Evolutionary conservation across 345 rosid genomes (phyloP), one percentile per base, ranked within the genome.

Genomic region (Psidium friedrichsthalianum): DNA sequence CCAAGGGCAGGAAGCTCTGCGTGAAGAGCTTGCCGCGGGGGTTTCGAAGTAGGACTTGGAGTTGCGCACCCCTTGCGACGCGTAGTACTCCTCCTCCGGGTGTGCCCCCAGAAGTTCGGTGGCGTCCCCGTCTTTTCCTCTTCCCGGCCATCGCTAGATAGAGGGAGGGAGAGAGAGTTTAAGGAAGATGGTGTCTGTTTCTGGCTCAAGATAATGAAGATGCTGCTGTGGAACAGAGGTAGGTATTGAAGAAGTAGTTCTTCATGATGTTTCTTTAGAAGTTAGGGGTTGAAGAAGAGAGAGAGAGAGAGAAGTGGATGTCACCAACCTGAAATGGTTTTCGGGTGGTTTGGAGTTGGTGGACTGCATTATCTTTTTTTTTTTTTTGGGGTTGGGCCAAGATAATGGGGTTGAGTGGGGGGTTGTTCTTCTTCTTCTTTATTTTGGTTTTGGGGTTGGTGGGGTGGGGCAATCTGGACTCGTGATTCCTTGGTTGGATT

Each of bases 21-120:
- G 96, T 94, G 87, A 95, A 97, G 87, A 97, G 87, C 88, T 92
- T 97, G 25, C 98, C 98, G 86, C 93, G 52, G 96, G n/a, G n/a
- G 98, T 93, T 51, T 97, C 95, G 86, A 97, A 97, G 94, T 95
- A 93, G 32, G 95, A 94, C 86, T 93, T 89, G 58, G 82, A 76
- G 91, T 95, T 97, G 52, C 89, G 90, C 36, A 97, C 98, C 15
- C 99, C 98, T 88, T 97, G 94, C 1, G 99, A 97, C 11, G 91
- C 86, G 85, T 95, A 95, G 87, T 93, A 97, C 88, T 95, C 98
- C 74, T 95, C 98, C 83, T 94, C 98, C 88, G n/a, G 95, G 88
- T 91, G 90, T 89, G 22, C 20, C 98, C 99, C 98, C 98, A 97
- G 94, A 93, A 95, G 85, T 97, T 93, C 22, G 90, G 90, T 6